These are phyloP conservation scores for Eutrema salsugineum DNA, from an alignment of 441 rosid species.

Conservation along the genomic window DNA sequence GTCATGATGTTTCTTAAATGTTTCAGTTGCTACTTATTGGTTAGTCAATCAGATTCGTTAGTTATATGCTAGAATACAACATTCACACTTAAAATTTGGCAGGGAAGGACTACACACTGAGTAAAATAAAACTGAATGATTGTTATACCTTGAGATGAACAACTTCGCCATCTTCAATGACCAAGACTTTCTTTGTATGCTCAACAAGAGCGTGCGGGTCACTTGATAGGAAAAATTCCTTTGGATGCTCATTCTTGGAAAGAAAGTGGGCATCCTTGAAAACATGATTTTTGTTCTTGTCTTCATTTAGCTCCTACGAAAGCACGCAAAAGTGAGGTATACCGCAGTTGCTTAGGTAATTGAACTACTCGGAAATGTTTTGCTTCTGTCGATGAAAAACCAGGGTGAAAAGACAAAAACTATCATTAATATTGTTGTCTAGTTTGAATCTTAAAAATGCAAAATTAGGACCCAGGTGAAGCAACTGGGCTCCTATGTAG, in stretches of 20 bases:
- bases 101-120: neutral
- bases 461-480: neutral
- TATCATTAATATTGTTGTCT: neutral
- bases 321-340: neutral
- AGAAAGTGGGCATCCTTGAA: conserved; percentile 68
- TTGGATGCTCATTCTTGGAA: conserved; percentile 62
- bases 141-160: conserved; percentile 80
- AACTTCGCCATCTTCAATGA: conserved; percentile 95
- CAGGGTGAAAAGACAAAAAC: neutral
- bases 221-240: conserved; percentile 88
- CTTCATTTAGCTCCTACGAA: conserved; percentile 60
- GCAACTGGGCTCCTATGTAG: neutral
- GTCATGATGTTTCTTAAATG: neutral
- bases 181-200: conserved; percentile 88
- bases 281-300: conserved; percentile 40
- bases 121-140: neutral
- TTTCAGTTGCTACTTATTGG: conserved; percentile 1
- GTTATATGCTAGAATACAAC: neutral
- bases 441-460: neutral
- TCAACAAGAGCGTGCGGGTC: conserved; percentile 90
- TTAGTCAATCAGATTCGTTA: neutral
- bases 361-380: neutral
- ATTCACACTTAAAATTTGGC: neutral
- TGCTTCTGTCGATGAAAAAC: neutral
- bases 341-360: neutral